A percentile compares a stretch with the other conserved stretches of the same genome.
Conservation (phyloP, 169 alveolate genomes). For the Babesia bovis region DNA sequence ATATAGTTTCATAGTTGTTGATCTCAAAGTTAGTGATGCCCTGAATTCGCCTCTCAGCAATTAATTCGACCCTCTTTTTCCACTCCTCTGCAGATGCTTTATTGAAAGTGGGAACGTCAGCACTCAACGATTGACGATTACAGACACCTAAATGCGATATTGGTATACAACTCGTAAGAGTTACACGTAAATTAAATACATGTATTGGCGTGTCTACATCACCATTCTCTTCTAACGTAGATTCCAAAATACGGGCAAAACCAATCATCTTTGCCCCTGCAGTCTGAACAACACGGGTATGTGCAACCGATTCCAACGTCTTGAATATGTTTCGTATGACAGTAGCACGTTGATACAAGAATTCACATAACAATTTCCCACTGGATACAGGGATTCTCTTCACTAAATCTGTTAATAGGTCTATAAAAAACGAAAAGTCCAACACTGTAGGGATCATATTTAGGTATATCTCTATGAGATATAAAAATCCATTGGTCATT, state of each 20-base stretch:
- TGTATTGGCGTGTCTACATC: background rate
- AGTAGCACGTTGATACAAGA: conserved; percentile 8
- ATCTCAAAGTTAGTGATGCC: conserved; percentile 53
- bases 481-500: background rate
- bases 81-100: conserved; percentile 48
- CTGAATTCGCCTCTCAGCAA: conserved; percentile 9
- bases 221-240: conserved; percentile 3
- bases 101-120: background rate
- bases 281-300: conserved; percentile 39
- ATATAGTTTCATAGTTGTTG: conserved; percentile 44
- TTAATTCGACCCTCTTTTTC: conserved; percentile 21
- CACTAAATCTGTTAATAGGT: conserved; percentile 53
- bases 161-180: conserved; percentile 52
- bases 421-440: conserved; percentile 46
- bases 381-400: conserved; percentile 45
- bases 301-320: conserved; percentile 9
- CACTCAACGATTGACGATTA: conserved; percentile 53
- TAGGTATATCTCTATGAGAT: conserved; percentile 40
- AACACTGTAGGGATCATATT: conserved; percentile 48
- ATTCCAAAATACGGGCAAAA: conserved; percentile 39
- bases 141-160: conserved; percentile 67
- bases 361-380: conserved; percentile 27
- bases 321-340: conserved; percentile 7
- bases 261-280: conserved; percentile 66
- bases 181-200: conserved; percentile 39